Percentiles rank a stretch among this genome's conserved stretches.
Conservation (phyloP, 768 basidiomycete species). For the Leccinum sublutescens region DNA sequence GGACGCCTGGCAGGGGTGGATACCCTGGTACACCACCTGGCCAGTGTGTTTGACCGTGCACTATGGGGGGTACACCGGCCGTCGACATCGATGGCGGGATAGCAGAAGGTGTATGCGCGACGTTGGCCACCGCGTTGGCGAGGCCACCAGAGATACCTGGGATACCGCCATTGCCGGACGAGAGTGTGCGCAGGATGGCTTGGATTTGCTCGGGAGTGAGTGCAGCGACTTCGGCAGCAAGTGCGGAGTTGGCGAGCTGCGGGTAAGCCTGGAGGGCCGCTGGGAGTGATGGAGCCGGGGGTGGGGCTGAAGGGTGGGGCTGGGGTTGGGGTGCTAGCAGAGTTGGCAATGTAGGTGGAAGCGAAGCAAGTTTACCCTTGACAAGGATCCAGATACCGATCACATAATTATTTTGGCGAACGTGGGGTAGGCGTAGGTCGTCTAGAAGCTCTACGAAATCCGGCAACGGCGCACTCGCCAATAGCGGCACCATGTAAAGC, state of each 20-base stretch:
- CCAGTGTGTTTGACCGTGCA: slow-evolving; percentile 22
- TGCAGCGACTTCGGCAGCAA: slow-evolving; percentile 70
- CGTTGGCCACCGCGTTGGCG: slow-evolving; percentile 25
- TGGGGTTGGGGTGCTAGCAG: slow-evolving; percentile 7
- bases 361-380: slow-evolving; percentile 70
- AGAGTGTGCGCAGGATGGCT: slow-evolving; percentile 58
- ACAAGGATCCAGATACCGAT: slow-evolving; percentile 84
- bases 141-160: slow-evolving; percentile 31
- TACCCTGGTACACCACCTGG: slow-evolving; percentile 25
- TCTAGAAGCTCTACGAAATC: slow-evolving; percentile 87
- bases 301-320: slow-evolving; percentile 5
- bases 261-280: slow-evolving; percentile 32
- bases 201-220: slow-evolving; percentile 78
- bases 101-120: slow-evolving; percentile 12
- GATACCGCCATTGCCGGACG: slow-evolving; percentile 38
- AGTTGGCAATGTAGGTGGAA: slow-evolving; percentile 28
- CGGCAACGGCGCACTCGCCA: slow-evolving; percentile 63
- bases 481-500: slow-evolving; percentile 80
- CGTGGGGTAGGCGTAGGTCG: slow-evolving; percentile 64
- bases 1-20: slow-evolving; percentile 11
- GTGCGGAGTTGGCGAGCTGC: slow-evolving; percentile 44
- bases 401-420: slow-evolving; percentile 62
- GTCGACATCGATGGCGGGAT: slow-evolving; percentile 10
- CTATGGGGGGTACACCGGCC: slow-evolving; percentile 3
- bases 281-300: slow-evolving; percentile 18